These are phyloP conservation scores for Prorocentrum cordatum DNA, from an alignment of 169 alveolate genomes.

Conservation along the genomic window DNA sequence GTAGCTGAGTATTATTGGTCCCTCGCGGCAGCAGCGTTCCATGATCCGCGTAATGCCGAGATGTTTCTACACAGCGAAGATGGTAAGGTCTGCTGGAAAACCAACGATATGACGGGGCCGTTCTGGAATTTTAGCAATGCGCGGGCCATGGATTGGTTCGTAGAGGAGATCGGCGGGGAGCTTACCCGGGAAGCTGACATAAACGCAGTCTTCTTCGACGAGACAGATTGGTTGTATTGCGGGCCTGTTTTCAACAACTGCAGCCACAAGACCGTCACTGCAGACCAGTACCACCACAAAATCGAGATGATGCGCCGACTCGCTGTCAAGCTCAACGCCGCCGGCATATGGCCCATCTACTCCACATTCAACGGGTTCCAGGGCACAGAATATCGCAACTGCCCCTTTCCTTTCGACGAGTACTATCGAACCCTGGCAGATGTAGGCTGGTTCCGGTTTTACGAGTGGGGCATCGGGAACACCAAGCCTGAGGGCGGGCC, in stretches of 20 bases:
- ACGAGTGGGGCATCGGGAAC: not conserved
- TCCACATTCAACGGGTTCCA: conserved; percentile 4
- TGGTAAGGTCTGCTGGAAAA: conserved; percentile 1
- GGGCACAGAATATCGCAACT: not conserved
- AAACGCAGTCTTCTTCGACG: conserved; percentile 16
- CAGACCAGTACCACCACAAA: conserved; percentile 8
- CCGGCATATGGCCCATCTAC: conserved; percentile 7
- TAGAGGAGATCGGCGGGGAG: not conserved
- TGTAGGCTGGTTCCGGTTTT: conserved; percentile 15
- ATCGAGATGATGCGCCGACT: not conserved
- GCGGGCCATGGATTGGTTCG: not conserved
- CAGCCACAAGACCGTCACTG: not conserved
- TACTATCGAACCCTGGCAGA: not conserved
- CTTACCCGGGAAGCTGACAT: not conserved
- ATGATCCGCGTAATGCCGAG: not conserved
- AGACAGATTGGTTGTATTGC: conserved; percentile 14
- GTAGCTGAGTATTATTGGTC: not conserved
- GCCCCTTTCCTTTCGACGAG: conserved; percentile 4
- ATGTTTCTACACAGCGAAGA: not conserved
- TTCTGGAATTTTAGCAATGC: conserved; percentile 24
- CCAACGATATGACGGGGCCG: conserved; percentile 3
- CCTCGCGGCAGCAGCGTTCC: not conserved
- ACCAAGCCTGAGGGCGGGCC: too few species aligned
- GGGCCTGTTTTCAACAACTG: not conserved
- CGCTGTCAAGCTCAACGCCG: not conserved